Evolutionary conservation across 2,329 filamentous ascomycete genomes (phyloP).

Genomic region (Curvularia lunata): DNA sequence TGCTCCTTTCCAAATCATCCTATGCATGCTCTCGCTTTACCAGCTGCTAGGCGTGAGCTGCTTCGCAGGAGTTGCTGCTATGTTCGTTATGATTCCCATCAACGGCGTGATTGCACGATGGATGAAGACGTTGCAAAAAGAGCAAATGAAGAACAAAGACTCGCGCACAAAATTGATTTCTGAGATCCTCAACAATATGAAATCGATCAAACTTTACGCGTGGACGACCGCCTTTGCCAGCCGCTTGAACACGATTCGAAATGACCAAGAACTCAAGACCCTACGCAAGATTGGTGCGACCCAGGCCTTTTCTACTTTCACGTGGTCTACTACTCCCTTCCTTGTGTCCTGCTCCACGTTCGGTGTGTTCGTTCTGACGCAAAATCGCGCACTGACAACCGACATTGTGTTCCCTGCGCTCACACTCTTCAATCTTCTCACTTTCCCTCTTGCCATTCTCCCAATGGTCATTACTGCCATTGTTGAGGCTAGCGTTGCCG

Average conservation of each 20-base stretch:
- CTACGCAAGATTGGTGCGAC: constrained; percentile 94
- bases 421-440: constrained; percentile 93
- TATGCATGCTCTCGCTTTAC: constrained; percentile 96
- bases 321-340: constrained; percentile 97
- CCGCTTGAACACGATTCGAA: constrained; percentile 93
- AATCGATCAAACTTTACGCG: constrained; percentile 96
- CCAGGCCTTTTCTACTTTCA: constrained; percentile 94
- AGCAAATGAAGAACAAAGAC: constrained; percentile 99
- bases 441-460: constrained; percentile 90
- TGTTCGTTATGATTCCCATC: constrained; percentile 96
- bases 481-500: constrained; percentile 93
- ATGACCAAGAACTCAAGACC: constrained; percentile 94
- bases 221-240: constrained; percentile 98
- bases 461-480: constrained; percentile 98
- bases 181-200: constrained; percentile 99
- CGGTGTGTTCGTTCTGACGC: constrained; percentile 87
- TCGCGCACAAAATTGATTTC: constrained; percentile 90
- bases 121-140: constrained; percentile 94
- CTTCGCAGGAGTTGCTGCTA: constrained; percentile 91
- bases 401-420: constrained; percentile 94
- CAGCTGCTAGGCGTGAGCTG: constrained; percentile 94
- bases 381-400: constrained; percentile 80
- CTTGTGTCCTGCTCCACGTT: constrained; percentile 97
- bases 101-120: constrained; percentile 90
- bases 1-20: constrained; percentile 91